Percentiles rank a stretch among this genome's conserved stretches.
These are phyloP conservation scores for Fusarium torreyae DNA, from an alignment of 2,329 filamentous ascomycete genomes.

Conservation along the genomic window DNA sequence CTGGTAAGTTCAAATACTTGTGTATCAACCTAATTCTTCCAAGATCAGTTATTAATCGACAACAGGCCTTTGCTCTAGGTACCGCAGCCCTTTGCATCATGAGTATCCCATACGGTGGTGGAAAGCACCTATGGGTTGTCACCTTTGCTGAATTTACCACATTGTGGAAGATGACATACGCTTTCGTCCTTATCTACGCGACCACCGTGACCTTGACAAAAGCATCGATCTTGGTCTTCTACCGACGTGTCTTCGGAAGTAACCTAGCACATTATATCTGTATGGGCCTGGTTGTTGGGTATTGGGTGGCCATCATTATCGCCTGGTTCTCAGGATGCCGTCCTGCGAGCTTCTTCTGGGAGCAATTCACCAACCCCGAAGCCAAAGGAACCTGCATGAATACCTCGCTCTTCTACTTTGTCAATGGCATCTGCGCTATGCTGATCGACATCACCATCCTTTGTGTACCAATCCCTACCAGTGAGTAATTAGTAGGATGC, in stretches of 20 bases:
- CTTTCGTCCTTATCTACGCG: conserved; percentile 6
- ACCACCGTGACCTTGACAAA: conserved; percentile 8
- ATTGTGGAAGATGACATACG: conserved; percentile 10
- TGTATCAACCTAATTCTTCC: too few species aligned
- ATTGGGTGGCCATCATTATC: conserved; percentile 12
- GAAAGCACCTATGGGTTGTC: conserved; percentile 9
- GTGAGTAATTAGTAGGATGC: not conserved
- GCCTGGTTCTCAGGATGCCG: conserved; percentile 17
- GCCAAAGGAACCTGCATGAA: conserved; percentile 2
- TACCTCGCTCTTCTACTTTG: conserved; percentile 6
- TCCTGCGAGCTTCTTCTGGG: conserved; percentile 16
- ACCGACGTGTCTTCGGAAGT: not conserved
- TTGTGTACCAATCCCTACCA: conserved; percentile 1
- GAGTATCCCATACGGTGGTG: conserved; percentile 1
- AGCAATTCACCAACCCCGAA: conserved; percentile 7
- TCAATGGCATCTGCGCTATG: conserved; percentile 14
- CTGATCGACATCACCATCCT: conserved; percentile 11
- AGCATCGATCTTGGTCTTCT: conserved; percentile 3
- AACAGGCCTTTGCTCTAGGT: not conserved
- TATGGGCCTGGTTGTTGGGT: conserved; percentile 10
- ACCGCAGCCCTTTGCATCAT: conserved; percentile 6
- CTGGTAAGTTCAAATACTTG: not conserved
- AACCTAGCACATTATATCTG: not conserved
- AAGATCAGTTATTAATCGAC: not conserved
- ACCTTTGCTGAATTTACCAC: conserved; percentile 1